phyloP scores from a whole-genome alignment of 2,329 filamentous ascomycete species.

The Aspergillus cejpii region DNA sequence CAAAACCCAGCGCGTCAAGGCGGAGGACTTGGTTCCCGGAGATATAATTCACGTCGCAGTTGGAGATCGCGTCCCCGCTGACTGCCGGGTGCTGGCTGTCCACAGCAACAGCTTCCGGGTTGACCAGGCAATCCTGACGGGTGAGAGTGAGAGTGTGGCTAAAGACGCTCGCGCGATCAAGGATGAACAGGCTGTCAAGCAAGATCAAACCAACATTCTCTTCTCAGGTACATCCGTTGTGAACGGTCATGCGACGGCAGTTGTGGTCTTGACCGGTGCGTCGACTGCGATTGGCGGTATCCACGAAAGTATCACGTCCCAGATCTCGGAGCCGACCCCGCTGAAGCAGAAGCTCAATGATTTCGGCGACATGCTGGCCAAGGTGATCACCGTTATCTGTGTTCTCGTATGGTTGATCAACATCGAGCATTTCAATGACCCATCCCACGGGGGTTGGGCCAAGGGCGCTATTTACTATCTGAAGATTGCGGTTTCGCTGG shows the following conservation, averaged over 20 bases:
- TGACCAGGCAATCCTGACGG: constrained; percentile 94
- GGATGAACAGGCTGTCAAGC: constrained; percentile 82
- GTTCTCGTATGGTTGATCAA: constrained; percentile 98
- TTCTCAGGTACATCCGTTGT: constrained; percentile 98
- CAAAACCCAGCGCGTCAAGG: constrained; percentile 73
- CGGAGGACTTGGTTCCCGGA: constrained; percentile 93
- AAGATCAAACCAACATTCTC: constrained; percentile 95
- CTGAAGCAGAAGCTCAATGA: constrained; percentile 98
- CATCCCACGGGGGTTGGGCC: constrained; percentile 83
- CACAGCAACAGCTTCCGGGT: constrained; percentile 97
- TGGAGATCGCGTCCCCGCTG: constrained; percentile 87
- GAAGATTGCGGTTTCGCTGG: constrained; percentile 97
- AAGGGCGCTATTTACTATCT: constrained; percentile 99
- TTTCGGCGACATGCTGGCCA: constrained; percentile 91
- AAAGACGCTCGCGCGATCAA: constrained; percentile 67
- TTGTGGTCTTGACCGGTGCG: constrained; percentile 83
- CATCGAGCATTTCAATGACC: constrained; percentile 92
- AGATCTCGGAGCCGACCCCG: constrained; percentile 95
- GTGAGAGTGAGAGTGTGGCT: constrained; percentile 92
- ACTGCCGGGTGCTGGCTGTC: constrained; percentile 82
- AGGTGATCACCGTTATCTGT: constrained; percentile 97
- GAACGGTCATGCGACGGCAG: constrained; percentile 81
- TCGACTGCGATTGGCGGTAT: constrained; percentile 97
- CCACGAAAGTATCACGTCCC: constrained; percentile 94
- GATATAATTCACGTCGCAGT: constrained; percentile 84